Evolutionary conservation across 164 flowering plant genomes (phyloP).

Genomic region (Cinnamomum chago): DNA sequence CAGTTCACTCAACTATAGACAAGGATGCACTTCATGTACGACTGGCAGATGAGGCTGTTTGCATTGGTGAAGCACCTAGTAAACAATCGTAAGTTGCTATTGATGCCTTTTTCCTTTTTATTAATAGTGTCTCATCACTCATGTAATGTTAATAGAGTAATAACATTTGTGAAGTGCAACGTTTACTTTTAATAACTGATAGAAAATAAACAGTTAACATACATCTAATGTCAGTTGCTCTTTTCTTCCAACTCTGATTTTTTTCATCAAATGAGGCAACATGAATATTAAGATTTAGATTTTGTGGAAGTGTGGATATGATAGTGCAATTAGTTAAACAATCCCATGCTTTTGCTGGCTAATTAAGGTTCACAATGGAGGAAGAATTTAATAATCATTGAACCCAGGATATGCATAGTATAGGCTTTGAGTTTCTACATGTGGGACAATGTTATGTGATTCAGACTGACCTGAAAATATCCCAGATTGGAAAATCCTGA

Average conservation of each 20-base stretch:
- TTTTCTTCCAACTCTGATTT: neutral
- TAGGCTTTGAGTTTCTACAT: neutral
- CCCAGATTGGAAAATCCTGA: too few species aligned
- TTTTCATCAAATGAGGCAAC: neutral
- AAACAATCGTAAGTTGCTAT: slow-evolving; percentile 75
- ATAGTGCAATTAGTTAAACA: neutral
- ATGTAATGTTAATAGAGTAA: too few species aligned
- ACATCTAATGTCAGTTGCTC: neutral
- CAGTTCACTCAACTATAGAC: slow-evolving; percentile 95
- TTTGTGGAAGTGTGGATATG: neutral
- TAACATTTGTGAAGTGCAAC: too few species aligned
- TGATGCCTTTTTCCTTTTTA: neutral
- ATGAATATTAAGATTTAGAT: neutral
- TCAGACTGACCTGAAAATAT: too few species aligned
- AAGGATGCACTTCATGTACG: slow-evolving; percentile 98
- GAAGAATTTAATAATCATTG: neutral
- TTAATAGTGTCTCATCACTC: too few species aligned
- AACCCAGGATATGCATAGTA: neutral
- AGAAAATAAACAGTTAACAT: neutral
- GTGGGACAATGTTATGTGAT: too few species aligned
- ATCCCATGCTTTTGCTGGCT: neutral
- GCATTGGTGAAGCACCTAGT: slow-evolving; percentile 99
- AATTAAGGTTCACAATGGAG: neutral
- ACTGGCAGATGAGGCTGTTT: slow-evolving; percentile 94
- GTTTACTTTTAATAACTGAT: too few species aligned